These are phyloP conservation scores for Cryptococcus sp. DNA, from an alignment of 1,284 basidiomycete species.

Conservation along the genomic window DNA sequence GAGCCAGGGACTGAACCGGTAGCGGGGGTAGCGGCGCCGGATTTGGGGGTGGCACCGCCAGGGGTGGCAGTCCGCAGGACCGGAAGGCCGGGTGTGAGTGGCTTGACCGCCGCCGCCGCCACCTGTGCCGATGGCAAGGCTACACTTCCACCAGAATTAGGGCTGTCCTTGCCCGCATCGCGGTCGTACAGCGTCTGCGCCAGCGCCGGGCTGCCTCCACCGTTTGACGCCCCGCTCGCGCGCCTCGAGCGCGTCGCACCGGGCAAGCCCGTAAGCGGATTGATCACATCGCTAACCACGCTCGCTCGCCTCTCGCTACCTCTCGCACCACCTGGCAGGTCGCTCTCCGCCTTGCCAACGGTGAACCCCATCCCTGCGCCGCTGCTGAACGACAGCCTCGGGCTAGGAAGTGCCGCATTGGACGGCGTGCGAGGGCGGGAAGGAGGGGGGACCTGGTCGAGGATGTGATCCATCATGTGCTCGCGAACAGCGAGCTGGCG, in stretches of 20 bases:
- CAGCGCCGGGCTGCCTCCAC: not conserved
- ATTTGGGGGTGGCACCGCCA: slow-evolving; percentile 14
- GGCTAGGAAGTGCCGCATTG: slow-evolving; percentile 25
- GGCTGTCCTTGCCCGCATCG: not conserved
- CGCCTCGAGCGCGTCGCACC: slow-evolving; percentile 26
- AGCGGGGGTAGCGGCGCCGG: slow-evolving; percentile 5
- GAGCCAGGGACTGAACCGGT: slow-evolving; percentile 1
- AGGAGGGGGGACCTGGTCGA: slow-evolving; percentile 43
- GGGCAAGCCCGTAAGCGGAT: slow-evolving; percentile 43
- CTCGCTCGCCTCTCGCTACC: slow-evolving; percentile 16
- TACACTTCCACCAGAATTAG: no score
- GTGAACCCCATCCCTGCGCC: slow-evolving; percentile 2
- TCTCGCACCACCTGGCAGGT: not conserved
- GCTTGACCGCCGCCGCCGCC: not conserved
- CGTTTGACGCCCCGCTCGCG: slow-evolving; percentile 13
- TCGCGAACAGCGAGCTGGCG: slow-evolving; percentile 81
- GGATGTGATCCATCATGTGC: slow-evolving; percentile 85
- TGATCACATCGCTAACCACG: slow-evolving; percentile 41
- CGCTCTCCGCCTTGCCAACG: not conserved
- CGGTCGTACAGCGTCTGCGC: slow-evolving; percentile 1
- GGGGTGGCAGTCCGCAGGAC: slow-evolving; percentile 18
- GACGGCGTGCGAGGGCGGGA: slow-evolving; percentile 44
- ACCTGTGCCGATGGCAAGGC: no score
- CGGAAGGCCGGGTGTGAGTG: slow-evolving; percentile 17
- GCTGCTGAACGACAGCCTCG: slow-evolving; percentile 12